Percentiles rank a stretch among this genome's conserved stretches.
Conservation (phyloP, 441 rosid species). For the Corymbia citriodora region DNA sequence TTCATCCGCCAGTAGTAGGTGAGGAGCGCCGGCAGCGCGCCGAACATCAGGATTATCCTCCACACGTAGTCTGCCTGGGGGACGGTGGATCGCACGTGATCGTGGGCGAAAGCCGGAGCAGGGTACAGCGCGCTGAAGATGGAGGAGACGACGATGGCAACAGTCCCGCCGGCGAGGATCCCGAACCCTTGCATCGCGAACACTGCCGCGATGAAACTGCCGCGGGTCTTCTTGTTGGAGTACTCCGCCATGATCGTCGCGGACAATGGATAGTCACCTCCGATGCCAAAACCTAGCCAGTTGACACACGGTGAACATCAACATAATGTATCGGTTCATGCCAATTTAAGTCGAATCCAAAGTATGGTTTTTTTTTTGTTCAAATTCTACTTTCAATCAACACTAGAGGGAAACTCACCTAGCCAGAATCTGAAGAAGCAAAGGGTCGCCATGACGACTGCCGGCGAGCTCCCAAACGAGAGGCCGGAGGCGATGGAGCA, state of each 20-base stretch:
- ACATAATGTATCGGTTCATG: neutral
- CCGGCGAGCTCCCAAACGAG: neutral
- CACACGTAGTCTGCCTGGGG: slow-evolving; percentile 7
- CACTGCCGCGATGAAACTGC: slow-evolving; percentile 7
- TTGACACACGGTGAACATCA: neutral
- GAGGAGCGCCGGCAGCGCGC: slow-evolving; percentile 5
- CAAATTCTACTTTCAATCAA: neutral
- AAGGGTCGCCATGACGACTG: slow-evolving; percentile 5
- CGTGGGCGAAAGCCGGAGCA: neutral
- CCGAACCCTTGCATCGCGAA: slow-evolving; percentile 14
- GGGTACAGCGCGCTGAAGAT: neutral
- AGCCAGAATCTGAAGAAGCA: slow-evolving; percentile 15
- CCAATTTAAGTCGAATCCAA: neutral
- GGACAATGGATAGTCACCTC: slow-evolving; percentile 11
- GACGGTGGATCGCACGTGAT: slow-evolving; percentile 4
- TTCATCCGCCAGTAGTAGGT: slow-evolving; percentile 16
- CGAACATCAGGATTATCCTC: slow-evolving; percentile 12
- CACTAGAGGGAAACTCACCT: neutral
- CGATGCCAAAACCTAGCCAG: slow-evolving; percentile 7
- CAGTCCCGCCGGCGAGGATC: neutral
- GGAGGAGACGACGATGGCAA: neutral
- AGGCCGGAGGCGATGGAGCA: slow-evolving; percentile 8
- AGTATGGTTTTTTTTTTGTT: neutral
- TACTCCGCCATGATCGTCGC: slow-evolving; percentile 13
- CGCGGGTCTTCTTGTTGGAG: slow-evolving; percentile 18